Percentiles rank a stretch among this genome's conserved stretches.
Evolutionary conservation across 208 protist species (phyloP).

Genomic region (Polymyxa betae): DNA sequence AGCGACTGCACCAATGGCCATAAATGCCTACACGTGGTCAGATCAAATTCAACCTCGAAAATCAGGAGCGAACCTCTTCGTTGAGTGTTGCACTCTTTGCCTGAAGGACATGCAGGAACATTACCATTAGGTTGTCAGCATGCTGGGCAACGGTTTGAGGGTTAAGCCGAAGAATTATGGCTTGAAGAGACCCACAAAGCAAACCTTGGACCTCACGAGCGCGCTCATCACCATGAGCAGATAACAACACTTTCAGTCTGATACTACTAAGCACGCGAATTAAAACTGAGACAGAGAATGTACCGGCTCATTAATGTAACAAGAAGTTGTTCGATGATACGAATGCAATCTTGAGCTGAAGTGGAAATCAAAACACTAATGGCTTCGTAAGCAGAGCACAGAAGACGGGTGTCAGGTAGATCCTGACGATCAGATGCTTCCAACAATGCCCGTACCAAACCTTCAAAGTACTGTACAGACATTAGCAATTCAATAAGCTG

Average conservation of each 20-base stretch:
- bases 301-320: conserved; percentile 1
- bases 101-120: conserved; percentile 50
- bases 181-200: conserved; percentile 49
- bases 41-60: background rate
- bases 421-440: conserved; percentile 64
- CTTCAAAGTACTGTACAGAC: conserved; percentile 76
- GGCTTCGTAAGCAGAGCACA: conserved; percentile 85
- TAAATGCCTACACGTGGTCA: conserved; percentile 71
- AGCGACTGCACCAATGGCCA: conserved; percentile 86
- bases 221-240: background rate
- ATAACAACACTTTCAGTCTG: background rate
- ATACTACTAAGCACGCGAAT: background rate
- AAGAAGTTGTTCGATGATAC: conserved; percentile 19
- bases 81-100: conserved; percentile 75
- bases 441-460: conserved; percentile 55
- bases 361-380: conserved; percentile 86
- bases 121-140: conserved; percentile 44
- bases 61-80: conserved; percentile 74
- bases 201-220: conserved; percentile 42
- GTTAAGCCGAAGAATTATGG: background rate
- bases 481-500: background rate
- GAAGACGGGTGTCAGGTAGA: conserved; percentile 77
- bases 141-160: background rate
- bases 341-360: conserved; percentile 33
- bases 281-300: background rate